These are phyloP conservation scores for Pichia sp. DNA, from an alignment of 1,139 yeast species.

Conservation along the genomic window DNA sequence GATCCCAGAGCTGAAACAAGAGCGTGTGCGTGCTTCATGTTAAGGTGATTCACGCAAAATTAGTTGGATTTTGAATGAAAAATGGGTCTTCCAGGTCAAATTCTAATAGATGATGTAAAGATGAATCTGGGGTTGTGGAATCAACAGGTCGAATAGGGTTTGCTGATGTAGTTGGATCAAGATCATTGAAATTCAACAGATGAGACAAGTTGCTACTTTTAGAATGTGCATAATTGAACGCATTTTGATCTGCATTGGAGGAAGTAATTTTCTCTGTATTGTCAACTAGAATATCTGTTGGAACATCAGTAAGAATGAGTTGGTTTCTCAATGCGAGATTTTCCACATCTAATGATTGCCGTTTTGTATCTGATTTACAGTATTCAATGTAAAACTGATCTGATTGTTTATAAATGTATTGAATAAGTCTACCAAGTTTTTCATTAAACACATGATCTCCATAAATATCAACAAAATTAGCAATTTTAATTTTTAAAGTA, in stretches of 20 bases:
- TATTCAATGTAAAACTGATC: constrained; percentile 18
- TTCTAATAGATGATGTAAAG: background rate
- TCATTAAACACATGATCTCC: constrained; percentile 24
- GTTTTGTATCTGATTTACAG: background rate
- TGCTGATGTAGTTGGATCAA: too few relatives aligned
- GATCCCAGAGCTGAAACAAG: background rate
- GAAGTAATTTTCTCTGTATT: background rate
- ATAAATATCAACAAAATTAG: constrained; percentile 23
- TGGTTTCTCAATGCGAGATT: background rate
- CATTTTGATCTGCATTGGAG: too few relatives aligned
- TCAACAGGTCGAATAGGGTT: too few relatives aligned
- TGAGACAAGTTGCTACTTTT: too few relatives aligned
- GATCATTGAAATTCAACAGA: background rate
- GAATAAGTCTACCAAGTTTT: constrained; percentile 25
- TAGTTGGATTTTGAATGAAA: background rate
- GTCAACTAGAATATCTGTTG: background rate
- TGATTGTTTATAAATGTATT: constrained; percentile 28
- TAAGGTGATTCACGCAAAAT: background rate
- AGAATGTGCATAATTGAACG: too few relatives aligned
- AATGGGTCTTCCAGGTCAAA: background rate
- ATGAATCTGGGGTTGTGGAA: too few relatives aligned
- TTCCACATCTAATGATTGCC: background rate
- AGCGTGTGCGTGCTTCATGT: background rate
- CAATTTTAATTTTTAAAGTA: constrained; percentile 19
- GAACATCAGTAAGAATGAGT: background rate